A percentile compares a stretch with the other conserved stretches of the same genome.
phyloP scores from a whole-genome alignment of 768 basidiomycete genomes.

The Serendipita sp. region DNA sequence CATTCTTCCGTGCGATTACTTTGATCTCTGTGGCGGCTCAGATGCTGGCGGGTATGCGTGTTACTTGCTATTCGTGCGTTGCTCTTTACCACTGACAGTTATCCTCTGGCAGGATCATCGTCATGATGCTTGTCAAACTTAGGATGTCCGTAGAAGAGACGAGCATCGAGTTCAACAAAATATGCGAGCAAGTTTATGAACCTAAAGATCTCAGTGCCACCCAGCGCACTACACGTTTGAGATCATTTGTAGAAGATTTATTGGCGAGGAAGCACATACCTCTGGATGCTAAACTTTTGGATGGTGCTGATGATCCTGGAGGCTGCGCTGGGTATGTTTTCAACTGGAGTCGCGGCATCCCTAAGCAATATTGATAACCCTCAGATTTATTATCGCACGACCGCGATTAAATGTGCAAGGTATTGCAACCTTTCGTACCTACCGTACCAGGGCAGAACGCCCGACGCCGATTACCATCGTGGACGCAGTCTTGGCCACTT shows the following conservation, averaged over 20 bases:
- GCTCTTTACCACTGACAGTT: background rate
- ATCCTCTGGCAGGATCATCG: background rate
- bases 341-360: too few species aligned
- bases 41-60: conserved; percentile 18
- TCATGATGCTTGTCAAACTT: conserved; percentile 9
- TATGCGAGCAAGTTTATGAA: background rate
- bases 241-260: background rate
- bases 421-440: background rate
- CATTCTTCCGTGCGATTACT: conserved; percentile 17
- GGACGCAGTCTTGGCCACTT: background rate
- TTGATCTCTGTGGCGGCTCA: conserved; percentile 19
- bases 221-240: background rate
- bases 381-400: background rate
- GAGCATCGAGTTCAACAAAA: background rate
- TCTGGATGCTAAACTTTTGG: background rate
- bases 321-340: too few species aligned
- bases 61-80: background rate
- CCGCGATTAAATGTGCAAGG: background rate
- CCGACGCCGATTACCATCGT: background rate
- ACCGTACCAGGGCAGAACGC: background rate
- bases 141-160: conserved; percentile 7
- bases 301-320: too few species aligned
- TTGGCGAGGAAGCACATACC: background rate
- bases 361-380: background rate
- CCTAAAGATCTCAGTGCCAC: background rate